phyloP scores from a whole-genome alignment of 2,329 filamentous ascomycete genomes.

The Aspergillus japonicus region DNA sequence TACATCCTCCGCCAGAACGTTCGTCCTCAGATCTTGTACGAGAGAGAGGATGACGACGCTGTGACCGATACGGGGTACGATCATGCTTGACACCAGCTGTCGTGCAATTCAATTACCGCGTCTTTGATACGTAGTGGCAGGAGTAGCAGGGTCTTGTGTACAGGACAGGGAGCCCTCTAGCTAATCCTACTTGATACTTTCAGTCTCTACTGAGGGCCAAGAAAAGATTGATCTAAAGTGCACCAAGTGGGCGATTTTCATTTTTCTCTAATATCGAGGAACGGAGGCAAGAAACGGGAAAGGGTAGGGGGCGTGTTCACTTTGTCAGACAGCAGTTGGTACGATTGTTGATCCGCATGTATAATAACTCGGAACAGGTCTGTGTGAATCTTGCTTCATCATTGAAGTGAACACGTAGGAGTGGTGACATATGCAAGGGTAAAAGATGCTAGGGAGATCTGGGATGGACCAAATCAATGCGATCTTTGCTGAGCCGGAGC shows the following conservation, averaged over 20 bases:
- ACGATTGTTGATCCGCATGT: constrained; percentile 50
- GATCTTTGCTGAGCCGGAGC: background rate
- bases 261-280: background rate
- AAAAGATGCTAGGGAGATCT: background rate
- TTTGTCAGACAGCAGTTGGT: constrained; percentile 51
- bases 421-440: constrained; percentile 1
- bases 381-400: constrained; percentile 59
- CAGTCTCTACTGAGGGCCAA: background rate
- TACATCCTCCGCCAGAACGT: constrained; percentile 43
- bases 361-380: constrained; percentile 65
- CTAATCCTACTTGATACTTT: background rate
- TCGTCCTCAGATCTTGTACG: constrained; percentile 36
- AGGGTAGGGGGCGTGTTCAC: constrained; percentile 19
- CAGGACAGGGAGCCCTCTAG: background rate
- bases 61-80: constrained; percentile 27
- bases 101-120: background rate
- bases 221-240: background rate
- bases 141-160: background rate
- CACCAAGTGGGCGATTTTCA: background rate
- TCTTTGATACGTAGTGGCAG: background rate
- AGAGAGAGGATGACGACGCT: constrained; percentile 28
- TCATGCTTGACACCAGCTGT: constrained; percentile 8
- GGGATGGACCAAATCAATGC: background rate
- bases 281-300: background rate
- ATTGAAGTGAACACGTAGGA: constrained; percentile 32